Evolutionary conservation across 805 yeast species (phyloP), one percentile per base, ranked within the genome.

Genomic region (Starmerella geochares): DNA sequence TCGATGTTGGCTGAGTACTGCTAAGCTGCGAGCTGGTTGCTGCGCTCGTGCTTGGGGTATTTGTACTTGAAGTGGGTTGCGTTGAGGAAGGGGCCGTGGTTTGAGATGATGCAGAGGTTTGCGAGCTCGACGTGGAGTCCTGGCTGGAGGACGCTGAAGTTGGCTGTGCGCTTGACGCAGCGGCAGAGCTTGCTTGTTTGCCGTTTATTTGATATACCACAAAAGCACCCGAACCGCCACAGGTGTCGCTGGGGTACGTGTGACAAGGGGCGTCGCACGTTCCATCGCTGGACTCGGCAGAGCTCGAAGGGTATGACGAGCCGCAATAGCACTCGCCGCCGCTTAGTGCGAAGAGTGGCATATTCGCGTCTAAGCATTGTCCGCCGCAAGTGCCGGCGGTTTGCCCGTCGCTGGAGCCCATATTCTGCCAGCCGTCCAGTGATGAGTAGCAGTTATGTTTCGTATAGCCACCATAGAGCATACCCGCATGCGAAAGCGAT

Each of bases 301-400:
- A 48, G 3, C 78, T 71, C 3, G 70, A 60, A 9, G 75, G 68
- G 1, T 64, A 50, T 1, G 67, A 53, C 58, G 73, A 67, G 24
- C 90, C 90, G 64, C 94, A 84, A 60, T 74, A 82, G 64, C 94
- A 84, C 17, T 65, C 63, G 23, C 69, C 59, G 8, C 86, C 64
- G 11, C 72, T 62, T 29, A 77, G 44, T 3, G 82, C 87, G 37
- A 74, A 74, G 17, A 72, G 70, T 19, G 69, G 65, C 59, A 65
- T 68, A 8, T 74, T 73, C 47, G 61, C 49, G n/a, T 55, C 60
- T 4, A 65, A 57, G 65, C 95, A 81, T 20, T 9, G 23, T 19
- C 43, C 36, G 11, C 57, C 58, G 32, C 59, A 58, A 25, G 47
- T 37, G n/a, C 53, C 53, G 13, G 70, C 67, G 7, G 59, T 55